Percentiles rank a stretch among this genome's conserved stretches.
Evolutionary conservation across 345 rosid species (phyloP).

Genomic region (Gossypium anomalum): DNA sequence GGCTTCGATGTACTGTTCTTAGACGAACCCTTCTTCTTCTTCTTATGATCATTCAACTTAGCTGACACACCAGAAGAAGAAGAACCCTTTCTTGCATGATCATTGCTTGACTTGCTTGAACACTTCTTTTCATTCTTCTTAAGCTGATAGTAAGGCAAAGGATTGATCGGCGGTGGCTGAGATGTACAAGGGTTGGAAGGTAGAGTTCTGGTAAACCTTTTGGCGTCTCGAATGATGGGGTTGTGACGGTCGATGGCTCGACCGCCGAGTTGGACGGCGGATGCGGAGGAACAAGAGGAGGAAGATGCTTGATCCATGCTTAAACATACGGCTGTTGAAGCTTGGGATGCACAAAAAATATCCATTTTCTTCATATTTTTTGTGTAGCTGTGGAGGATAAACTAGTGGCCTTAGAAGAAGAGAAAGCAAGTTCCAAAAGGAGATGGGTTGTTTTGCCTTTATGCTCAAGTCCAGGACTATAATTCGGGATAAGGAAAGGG

Average conservation of each 20-base stretch:
- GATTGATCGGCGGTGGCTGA: slow-evolving; percentile 37
- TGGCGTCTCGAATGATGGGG: slow-evolving; percentile 71
- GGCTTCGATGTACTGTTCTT: slow-evolving; percentile 22
- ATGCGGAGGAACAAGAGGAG: slow-evolving; percentile 27
- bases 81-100: slow-evolving; percentile 21
- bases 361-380: slow-evolving; percentile 41
- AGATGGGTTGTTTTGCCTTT: neutral
- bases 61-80: slow-evolving; percentile 1
- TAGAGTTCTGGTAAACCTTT: slow-evolving; percentile 43
- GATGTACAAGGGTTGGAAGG: slow-evolving; percentile 35
- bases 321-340: slow-evolving; percentile 68
- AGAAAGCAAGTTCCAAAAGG: neutral
- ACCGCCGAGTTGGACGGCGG: slow-evolving; percentile 39
- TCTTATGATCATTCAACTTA: slow-evolving; percentile 13
- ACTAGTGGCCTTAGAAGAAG: slow-evolving; percentile 23
- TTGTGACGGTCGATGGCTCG: slow-evolving; percentile 84
- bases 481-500: too few species aligned
- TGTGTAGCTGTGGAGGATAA: slow-evolving; percentile 4
- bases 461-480: neutral
- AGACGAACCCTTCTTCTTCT: slow-evolving; percentile 38
- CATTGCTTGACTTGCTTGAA: slow-evolving; percentile 17
- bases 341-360: slow-evolving; percentile 79
- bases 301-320: slow-evolving; percentile 50
- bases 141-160: slow-evolving; percentile 39
- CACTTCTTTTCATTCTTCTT: slow-evolving; percentile 32